Conservation (phyloP, 495 filamentous ascomycete species). For the Daldinia vernicosa region DNA sequence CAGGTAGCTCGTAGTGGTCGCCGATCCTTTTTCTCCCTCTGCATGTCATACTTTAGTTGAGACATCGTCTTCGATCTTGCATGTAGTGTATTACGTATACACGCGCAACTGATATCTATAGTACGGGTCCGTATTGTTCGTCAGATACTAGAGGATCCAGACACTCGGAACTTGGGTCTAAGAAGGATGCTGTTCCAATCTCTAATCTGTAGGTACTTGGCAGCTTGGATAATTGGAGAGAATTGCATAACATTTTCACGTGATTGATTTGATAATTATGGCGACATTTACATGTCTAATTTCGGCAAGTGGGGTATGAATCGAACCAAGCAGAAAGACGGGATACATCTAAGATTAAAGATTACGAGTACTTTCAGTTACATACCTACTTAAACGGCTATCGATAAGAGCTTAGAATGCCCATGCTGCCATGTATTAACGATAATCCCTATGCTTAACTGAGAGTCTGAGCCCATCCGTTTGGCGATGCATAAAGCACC, state of each 20-base stretch:
- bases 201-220: no score
- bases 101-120: neutral
- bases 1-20: neutral
- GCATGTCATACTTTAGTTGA: neutral
- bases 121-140: no score
- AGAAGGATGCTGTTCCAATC: neutral
- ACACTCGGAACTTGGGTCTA: neutral
- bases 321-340: neutral
- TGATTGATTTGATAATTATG: conserved; percentile 3
- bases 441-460: neutral
- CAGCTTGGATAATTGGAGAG: neutral
- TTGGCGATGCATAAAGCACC: conserved; percentile 26
- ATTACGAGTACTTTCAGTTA: no score
- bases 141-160: neutral
- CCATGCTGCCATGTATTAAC: no score
- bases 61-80: neutral
- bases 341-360: no score
- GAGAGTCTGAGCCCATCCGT: neutral
- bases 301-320: conserved; percentile 19
- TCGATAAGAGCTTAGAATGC: conserved; percentile 12
- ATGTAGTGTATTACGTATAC: neutral
- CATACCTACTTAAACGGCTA: neutral
- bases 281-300: neutral
- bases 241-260: neutral
- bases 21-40: neutral